A percentile compares a stretch with the other conserved stretches of the same genome.
These are phyloP conservation scores for Neurospora hispaniola DNA, from an alignment of 495 filamentous ascomycete species.

Conservation along the genomic window DNA sequence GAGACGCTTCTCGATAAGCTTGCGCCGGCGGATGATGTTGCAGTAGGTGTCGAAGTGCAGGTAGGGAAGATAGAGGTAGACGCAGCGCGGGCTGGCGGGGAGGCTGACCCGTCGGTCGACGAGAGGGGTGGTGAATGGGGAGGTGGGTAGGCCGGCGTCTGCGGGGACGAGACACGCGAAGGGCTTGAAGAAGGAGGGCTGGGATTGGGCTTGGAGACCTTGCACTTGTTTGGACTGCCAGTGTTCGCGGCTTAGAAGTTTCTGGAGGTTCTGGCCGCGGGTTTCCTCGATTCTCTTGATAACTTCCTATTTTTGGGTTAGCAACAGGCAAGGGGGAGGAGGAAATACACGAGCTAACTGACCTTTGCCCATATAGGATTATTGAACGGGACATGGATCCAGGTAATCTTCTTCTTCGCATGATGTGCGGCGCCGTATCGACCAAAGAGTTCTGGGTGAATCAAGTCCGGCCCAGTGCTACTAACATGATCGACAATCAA, in stretches of 20 bases:
- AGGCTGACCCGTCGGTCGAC: not conserved
- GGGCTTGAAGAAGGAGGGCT: slow-evolving; percentile 36
- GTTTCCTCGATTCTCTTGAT: slow-evolving; percentile 28
- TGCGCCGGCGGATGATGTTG: slow-evolving; percentile 48
- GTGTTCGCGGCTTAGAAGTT: slow-evolving; percentile 40
- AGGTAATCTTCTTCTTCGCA: slow-evolving; percentile 40
- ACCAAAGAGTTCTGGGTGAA: not conserved
- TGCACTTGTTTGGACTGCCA: slow-evolving; percentile 37
- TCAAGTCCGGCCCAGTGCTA: not conserved
- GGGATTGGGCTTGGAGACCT: slow-evolving; percentile 33
- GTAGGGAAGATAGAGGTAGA: slow-evolving; percentile 40
- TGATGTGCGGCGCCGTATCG: not conserved
- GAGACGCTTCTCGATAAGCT: slow-evolving; percentile 43
- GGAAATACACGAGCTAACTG: slow-evolving; percentile 1
- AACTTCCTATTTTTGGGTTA: slow-evolving; percentile 23
- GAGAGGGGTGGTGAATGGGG: not conserved
- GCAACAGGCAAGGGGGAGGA: slow-evolving; percentile 13
- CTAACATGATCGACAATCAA: not conserved
- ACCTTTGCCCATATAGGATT: slow-evolving; percentile 57
- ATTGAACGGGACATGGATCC: slow-evolving; percentile 58
- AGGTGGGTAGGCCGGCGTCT: slow-evolving; percentile 15
- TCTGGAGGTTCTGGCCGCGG: slow-evolving; percentile 25
- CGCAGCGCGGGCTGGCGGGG: slow-evolving; percentile 25
- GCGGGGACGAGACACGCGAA: slow-evolving; percentile 34
- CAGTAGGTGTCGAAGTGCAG: slow-evolving; percentile 60